Evolutionary conservation across 208 protist genomes (phyloP).

Genomic region (Leishmania lainsoni): DNA sequence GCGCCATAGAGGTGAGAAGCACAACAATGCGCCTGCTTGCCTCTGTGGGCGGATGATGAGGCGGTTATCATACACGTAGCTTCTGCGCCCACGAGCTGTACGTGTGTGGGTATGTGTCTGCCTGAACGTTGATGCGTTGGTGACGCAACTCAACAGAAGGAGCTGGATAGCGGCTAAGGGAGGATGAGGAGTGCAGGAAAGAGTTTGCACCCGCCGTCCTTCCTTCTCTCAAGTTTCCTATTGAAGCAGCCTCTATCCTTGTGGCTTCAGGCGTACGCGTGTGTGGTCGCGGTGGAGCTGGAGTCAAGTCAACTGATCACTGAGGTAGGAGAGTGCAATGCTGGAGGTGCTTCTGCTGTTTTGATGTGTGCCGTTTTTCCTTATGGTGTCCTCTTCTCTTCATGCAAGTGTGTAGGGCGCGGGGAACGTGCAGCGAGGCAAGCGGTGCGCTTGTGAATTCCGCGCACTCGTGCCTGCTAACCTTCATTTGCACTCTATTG

Average conservation of each 20-base stretch:
- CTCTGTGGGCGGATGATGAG: no score
- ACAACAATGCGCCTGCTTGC: no score
- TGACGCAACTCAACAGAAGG: background rate
- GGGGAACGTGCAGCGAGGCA: background rate
- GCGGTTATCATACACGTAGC: no score
- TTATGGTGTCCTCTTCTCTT: background rate
- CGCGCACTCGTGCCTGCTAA: background rate
- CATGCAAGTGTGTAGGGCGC: background rate
- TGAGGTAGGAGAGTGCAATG: background rate
- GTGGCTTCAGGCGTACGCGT: background rate
- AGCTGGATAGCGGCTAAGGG: background rate
- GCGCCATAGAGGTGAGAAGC: no score
- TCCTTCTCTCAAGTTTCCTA: background rate
- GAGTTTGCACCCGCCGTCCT: background rate
- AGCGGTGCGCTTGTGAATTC: background rate
- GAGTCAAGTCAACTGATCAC: background rate
- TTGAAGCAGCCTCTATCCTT: background rate
- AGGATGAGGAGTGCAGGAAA: background rate
- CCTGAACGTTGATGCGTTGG: background rate
- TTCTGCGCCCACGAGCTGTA: no score
- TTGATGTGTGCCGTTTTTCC: background rate
- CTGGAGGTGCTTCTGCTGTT: background rate
- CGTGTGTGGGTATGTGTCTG: background rate
- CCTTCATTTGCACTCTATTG: background rate
- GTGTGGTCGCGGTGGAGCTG: background rate